Evolutionary conservation across 2,329 filamentous ascomycete species (phyloP).

Genomic region (Pyrenochaeta sp.): DNA sequence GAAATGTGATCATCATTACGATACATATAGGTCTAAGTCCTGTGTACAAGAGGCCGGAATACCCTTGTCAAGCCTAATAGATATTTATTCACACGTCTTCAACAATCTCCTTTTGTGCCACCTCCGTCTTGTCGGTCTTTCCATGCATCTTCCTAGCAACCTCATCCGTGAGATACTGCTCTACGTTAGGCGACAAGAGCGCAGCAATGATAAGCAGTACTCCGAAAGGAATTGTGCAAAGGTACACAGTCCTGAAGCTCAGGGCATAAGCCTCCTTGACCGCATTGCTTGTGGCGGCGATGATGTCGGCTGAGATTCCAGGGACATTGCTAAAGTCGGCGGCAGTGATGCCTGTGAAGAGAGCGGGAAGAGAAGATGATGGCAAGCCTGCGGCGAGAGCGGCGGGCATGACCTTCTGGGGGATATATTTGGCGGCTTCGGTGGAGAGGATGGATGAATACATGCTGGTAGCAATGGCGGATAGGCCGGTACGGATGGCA

Average conservation of each 20-base stretch:
- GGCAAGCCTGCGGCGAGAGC: conserved; percentile 37
- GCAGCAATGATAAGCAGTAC: conserved; percentile 49
- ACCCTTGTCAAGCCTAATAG: background rate
- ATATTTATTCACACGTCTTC: background rate
- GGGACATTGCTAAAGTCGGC: conserved; percentile 36
- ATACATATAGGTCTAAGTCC: background rate
- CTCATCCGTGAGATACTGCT: conserved; percentile 54
- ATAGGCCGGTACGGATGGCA: conserved; percentile 37
- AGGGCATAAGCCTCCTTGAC: conserved; percentile 53
- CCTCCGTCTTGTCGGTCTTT: background rate
- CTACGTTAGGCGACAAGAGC: conserved; percentile 53
- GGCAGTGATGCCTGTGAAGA: conserved; percentile 32
- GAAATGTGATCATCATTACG: background rate
- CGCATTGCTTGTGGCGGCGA: conserved; percentile 44
- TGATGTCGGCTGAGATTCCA: conserved; percentile 36
- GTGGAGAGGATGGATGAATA: conserved; percentile 43
- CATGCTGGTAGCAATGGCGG: conserved; percentile 38
- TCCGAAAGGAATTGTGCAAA: conserved; percentile 50
- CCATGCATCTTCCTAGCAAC: conserved; percentile 56
- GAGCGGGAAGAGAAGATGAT: conserved; percentile 23
- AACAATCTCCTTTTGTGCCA: background rate
- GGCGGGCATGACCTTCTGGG: conserved; percentile 35
- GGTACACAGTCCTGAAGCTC: conserved; percentile 59
- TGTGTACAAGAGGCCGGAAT: background rate
- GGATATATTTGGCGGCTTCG: conserved; percentile 36